Evolutionary conservation across 2,329 filamentous ascomycete genomes (phyloP), one percentile per base, ranked within the genome.

Genomic region (Exophiala aquamarina): DNA sequence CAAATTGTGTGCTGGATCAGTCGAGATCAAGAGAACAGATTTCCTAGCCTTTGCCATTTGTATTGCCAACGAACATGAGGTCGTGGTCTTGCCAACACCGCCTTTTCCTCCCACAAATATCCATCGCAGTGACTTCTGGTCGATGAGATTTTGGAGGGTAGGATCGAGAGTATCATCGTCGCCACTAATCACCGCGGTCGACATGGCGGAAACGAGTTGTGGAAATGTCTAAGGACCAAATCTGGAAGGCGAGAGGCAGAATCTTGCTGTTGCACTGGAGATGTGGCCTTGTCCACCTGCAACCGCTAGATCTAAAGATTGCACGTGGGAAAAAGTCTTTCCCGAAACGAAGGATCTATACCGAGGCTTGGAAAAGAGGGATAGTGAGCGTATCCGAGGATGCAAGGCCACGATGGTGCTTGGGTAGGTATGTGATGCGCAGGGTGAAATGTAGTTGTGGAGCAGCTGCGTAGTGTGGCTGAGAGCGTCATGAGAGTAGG

Each of bases 51-150:
- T 90, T 62, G 93, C 90, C 57, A 98, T 88, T 73, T 98, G 93
- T 67, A 98, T 97, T 56, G 93, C 93, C 57, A 98, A 86, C 8
- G 92, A 96, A 74, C 93, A 98, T 6, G 92, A 97, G 13, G 93
- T 98, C n/a, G 93, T 98, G 20, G 93, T 98, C 78, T 98, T 98
- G 69, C 93, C 93, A 36, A 98, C 93, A 67, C 93, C 93, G 64
- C 93, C 93, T 74, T 98, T 98, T 59, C 93, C 93, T 63, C 93
- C 93, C 51, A 98, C 93, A 64, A 98, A 98, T 72, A 98, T 95
- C 93, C 93, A 98, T 67, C 93, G 89, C 46, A 98, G 84, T 26
- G 88, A 86, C 70, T 90, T 89, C 71, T 98, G 93, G 75, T 95
- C 89, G 63, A 98, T 83, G 65, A 98, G 90, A 56, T 88, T 87